Conservation (phyloP, 2,329 filamentous ascomycete genomes). For the Cryphonectria japonica region DNA sequence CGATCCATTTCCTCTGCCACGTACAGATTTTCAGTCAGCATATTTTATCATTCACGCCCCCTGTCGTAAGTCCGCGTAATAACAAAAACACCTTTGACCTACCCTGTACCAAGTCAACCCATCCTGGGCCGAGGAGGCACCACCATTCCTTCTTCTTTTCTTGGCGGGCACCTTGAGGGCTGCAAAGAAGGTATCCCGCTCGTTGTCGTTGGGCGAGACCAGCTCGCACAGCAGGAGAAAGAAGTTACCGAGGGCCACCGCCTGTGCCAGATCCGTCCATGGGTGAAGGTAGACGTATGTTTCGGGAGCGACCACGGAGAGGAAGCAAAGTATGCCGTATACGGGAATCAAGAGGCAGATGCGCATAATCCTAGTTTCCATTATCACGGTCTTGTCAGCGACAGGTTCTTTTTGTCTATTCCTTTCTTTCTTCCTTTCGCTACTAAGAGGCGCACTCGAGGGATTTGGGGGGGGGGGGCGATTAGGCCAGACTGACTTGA, state of each 20-base stretch:
- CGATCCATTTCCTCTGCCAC: conserved; percentile 37
- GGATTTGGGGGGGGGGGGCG: not conserved
- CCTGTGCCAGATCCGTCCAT: conserved; percentile 44
- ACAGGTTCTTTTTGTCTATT: not conserved
- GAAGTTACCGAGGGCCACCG: conserved; percentile 45
- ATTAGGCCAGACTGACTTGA: conserved; percentile 34
- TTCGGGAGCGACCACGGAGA: conserved; percentile 42
- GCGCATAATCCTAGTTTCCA: conserved; percentile 40
- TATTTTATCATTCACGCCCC: not conserved
- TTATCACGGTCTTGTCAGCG: not conserved
- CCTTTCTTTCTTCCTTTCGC: not conserved
- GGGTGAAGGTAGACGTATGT: conserved; percentile 45
- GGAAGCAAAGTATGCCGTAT: conserved; percentile 45
- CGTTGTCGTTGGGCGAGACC: conserved; percentile 40
- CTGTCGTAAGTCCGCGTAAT: accelerated
- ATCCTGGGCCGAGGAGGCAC: conserved; percentile 26
- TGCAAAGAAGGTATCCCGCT: conserved; percentile 42
- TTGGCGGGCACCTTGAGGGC: conserved; percentile 38
- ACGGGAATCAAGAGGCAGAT: conserved; percentile 47
- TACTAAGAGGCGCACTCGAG: not conserved
- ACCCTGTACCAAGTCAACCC: conserved; percentile 40
- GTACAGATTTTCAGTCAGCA: not conserved
- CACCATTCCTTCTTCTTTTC: conserved; percentile 31
- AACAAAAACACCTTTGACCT: not conserved
- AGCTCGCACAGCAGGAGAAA: conserved; percentile 49